A percentile compares a stretch with the other conserved stretches of the same genome.
phyloP scores from a whole-genome alignment of 1,284 basidiomycete species.

The Ganoderma lucidum region DNA sequence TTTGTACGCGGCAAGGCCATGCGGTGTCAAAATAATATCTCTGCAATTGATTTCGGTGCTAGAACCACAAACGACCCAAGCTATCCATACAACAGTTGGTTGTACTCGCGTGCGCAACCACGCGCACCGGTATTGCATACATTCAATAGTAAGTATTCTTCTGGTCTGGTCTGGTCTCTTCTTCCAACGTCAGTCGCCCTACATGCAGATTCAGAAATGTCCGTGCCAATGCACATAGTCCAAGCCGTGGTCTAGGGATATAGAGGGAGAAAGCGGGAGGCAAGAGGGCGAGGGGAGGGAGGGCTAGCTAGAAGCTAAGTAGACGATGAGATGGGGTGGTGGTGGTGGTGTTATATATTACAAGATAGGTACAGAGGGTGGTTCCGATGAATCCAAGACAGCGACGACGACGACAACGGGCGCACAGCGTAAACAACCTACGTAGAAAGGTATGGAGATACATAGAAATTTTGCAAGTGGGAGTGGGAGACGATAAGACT shows the following conservation, averaged over 20 bases:
- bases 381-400: constrained; percentile 26
- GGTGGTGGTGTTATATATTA: constrained; percentile 26
- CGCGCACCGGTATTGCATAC: neutral
- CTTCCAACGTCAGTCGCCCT: neutral
- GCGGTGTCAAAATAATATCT: too few relatives aligned
- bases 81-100: neutral
- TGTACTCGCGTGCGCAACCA: neutral
- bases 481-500: neutral
- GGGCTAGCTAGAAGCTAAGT: neutral
- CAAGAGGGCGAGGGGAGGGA: neutral
- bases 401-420: constrained; percentile 7
- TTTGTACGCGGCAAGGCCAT: too few relatives aligned
- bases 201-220: neutral
- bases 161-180: neutral
- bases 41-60: neutral
- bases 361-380: constrained; percentile 12
- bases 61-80: neutral
- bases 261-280: constrained; percentile 2
- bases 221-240: constrained; percentile 19
- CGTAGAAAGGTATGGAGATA: neutral
- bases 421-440: neutral
- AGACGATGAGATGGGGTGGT: neutral
- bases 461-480: neutral
- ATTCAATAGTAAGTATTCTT: neutral
- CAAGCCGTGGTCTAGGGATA: constrained; percentile 29